Percentiles rank a stretch among this genome's conserved stretches.
Conservation (phyloP, 768 basidiomycete species). For the Lactarius deliciosus region DNA sequence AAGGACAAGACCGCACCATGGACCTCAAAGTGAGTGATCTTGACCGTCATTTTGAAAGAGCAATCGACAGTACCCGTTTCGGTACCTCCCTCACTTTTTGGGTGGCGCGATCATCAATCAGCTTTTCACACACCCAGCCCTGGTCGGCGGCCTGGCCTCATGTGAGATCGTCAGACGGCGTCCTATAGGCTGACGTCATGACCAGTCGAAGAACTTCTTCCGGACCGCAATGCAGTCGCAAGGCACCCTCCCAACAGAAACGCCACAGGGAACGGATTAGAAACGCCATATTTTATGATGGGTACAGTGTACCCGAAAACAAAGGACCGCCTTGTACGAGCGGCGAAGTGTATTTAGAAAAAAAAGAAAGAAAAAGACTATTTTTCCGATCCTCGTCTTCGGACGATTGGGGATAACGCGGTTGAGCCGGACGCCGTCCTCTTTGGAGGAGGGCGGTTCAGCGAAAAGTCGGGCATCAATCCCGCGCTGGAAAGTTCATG, state of each 20-base stretch:
- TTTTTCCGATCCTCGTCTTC: constrained; percentile 20
- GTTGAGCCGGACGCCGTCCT: constrained; percentile 26
- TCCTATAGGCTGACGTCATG: background rate
- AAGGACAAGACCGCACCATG: constrained; percentile 45
- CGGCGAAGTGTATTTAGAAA: background rate
- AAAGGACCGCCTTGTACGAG: background rate
- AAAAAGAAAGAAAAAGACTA: constrained; percentile 1
- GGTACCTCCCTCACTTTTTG: background rate
- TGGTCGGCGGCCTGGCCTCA: background rate
- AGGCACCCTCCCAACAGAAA: background rate
- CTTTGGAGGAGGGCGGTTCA: constrained; percentile 30
- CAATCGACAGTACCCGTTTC: background rate
- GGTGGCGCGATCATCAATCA: background rate
- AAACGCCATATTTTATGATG: background rate
- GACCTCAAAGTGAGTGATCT: constrained; percentile 56
- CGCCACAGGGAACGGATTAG: background rate
- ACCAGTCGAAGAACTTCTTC: background rate
- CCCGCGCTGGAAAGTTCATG: constrained; percentile 22
- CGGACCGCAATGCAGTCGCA: background rate
- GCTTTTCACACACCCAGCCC: background rate
- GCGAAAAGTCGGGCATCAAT: constrained; percentile 30
- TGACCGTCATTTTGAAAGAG: constrained; percentile 35
- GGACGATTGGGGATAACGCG: background rate
- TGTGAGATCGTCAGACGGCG: background rate
- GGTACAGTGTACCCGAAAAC: background rate